Conservation (phyloP, 2,329 filamentous ascomycete species). For the Colletotrichum aenigma region DNA sequence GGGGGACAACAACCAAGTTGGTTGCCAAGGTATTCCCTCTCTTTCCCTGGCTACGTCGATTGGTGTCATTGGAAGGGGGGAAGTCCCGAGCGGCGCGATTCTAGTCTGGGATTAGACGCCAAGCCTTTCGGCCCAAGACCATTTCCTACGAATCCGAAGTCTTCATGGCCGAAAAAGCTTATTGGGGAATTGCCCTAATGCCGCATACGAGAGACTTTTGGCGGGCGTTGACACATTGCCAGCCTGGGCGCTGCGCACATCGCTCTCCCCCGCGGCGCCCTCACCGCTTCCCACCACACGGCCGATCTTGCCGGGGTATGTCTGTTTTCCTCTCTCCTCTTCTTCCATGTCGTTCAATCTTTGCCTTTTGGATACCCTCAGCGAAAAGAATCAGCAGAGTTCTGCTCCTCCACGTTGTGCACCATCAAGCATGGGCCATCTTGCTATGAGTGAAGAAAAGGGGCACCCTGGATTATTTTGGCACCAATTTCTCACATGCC, state of each 20-base stretch:
- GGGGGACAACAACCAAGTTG: background rate
- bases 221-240: background rate
- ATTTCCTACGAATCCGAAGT: background rate
- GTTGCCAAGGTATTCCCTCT: background rate
- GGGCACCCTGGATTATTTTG: background rate
- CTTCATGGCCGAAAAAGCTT: background rate
- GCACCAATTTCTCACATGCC: background rate
- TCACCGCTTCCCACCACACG: background rate
- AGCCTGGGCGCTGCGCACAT: background rate
- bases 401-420: background rate
- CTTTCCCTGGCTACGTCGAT: background rate
- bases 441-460: background rate
- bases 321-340: background rate
- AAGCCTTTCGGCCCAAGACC: background rate
- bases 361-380: background rate
- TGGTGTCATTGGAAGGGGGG: background rate
- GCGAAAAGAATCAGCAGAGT: background rate
- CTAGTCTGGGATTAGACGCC: background rate
- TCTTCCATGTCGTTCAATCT: background rate
- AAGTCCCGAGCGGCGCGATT: background rate
- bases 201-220: background rate
- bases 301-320: background rate
- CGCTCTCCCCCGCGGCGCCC: background rate
- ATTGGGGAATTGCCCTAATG: background rate
- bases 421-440: background rate